Percentiles rank a stretch among this genome's conserved stretches.
Conservation (phyloP, 2,329 filamentous ascomycete species). For the Trichoderma aggressivum region DNA sequence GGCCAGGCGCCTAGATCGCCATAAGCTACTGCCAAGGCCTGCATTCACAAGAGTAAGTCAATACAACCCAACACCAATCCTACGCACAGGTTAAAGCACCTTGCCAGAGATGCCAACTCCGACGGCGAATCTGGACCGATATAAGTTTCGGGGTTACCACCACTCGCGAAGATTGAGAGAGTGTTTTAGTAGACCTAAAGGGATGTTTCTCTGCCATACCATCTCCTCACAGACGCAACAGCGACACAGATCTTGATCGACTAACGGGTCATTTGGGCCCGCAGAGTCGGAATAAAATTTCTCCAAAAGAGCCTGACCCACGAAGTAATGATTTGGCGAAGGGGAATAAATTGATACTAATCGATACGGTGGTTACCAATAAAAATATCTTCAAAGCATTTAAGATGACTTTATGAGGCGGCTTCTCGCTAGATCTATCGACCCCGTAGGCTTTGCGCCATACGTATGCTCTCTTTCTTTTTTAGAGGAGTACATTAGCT, state of each 20-base stretch:
- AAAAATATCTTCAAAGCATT: background rate
- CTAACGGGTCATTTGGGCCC: background rate
- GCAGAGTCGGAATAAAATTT: background rate
- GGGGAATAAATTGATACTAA: background rate
- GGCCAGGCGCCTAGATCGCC: background rate
- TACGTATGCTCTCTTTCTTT: too few species aligned
- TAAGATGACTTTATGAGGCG: background rate
- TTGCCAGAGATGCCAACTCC: background rate
- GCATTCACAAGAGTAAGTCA: background rate
- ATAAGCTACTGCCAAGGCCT: background rate
- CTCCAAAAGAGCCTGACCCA: background rate
- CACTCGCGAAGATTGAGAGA: background rate
- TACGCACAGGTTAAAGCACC: background rate
- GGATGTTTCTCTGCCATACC: background rate
- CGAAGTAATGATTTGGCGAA: background rate
- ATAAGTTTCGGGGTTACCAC: background rate
- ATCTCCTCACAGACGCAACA: background rate
- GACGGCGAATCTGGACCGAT: background rate
- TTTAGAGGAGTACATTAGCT: too few species aligned
- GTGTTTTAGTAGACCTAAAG: background rate
- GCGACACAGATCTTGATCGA: background rate
- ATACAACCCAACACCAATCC: background rate
- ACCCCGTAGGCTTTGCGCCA: too few species aligned
- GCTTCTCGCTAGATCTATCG: background rate
- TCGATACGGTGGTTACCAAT: background rate